Conservation (phyloP, 352 stramenopile species). For the Phytophthora pistaciae region DNA sequence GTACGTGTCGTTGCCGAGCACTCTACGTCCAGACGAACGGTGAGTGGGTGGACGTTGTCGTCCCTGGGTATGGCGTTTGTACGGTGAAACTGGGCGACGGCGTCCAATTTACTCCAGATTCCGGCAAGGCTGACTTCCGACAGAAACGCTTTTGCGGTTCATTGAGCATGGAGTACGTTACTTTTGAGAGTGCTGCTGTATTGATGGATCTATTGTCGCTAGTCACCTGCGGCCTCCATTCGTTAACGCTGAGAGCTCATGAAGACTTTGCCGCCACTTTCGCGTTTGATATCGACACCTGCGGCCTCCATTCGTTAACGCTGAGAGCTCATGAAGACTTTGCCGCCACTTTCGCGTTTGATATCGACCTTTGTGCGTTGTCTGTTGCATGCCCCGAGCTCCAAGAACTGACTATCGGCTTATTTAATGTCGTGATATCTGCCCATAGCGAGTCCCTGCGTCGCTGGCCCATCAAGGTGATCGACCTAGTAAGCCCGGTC, state of each 20-base stretch:
- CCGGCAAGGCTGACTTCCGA: not conserved
- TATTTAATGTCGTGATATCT: not conserved
- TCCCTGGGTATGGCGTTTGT: conserved; percentile 10
- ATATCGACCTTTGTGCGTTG: not conserved
- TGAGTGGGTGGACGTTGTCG: not conserved
- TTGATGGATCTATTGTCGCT: not conserved
- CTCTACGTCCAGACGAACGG: not conserved
- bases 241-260: no score
- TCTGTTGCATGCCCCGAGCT: not conserved
- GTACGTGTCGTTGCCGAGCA: conserved; percentile 1
- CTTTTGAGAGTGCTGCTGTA: not conserved
- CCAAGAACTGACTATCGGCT: not conserved
- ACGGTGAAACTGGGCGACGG: not conserved
- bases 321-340: not conserved
- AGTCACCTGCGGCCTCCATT: not conserved
- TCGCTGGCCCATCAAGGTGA: not conserved
- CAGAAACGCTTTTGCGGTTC: not conserved
- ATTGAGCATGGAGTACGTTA: not conserved
- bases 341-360: not conserved
- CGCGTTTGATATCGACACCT: no score
- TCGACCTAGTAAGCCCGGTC: not conserved
- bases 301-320: not conserved
- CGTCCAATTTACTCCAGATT: not conserved
- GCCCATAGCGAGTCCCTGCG: not conserved
- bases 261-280: not conserved